A percentile compares a stretch with the other conserved stretches of the same genome.
phyloP scores from a whole-genome alignment of 352 stramenopile species.

The Thalassiosira livingstoniorum region DNA sequence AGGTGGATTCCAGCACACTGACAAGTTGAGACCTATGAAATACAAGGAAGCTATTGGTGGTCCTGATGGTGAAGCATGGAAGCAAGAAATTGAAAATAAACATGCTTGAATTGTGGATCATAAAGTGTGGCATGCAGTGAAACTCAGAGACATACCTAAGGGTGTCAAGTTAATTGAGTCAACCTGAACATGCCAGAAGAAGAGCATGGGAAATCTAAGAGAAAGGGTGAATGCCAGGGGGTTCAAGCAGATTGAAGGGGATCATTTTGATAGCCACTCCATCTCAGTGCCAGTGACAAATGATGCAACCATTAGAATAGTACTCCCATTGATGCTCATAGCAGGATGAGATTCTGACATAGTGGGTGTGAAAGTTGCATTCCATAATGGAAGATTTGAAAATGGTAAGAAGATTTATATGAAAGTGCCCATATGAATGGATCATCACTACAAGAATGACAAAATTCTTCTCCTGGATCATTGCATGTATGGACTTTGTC shows the following conservation, averaged over 20 bases:
- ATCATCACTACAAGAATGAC: too few relatives aligned
- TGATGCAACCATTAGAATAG: neutral
- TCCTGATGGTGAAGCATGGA: conserved; percentile 25
- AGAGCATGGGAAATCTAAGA: conserved; percentile 27
- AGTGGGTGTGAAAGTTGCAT: neutral
- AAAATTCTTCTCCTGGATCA: too few relatives aligned
- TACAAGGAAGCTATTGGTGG: conserved; percentile 29
- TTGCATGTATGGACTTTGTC: too few relatives aligned
- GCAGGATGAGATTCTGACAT: neutral
- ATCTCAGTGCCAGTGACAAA: neutral
- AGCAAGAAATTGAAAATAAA: conserved; percentile 27
- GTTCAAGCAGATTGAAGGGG: conserved; percentile 38
- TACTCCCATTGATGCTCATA: neutral
- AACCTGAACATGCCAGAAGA: conserved; percentile 51
- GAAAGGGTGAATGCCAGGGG: conserved; percentile 33
- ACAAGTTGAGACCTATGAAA: conserved; percentile 35
- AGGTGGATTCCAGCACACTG: conserved; percentile 38
- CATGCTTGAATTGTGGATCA: conserved; percentile 24
- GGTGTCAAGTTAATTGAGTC: conserved; percentile 28
- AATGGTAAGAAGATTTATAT: neutral
- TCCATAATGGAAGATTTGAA: neutral
- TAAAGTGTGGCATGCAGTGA: conserved; percentile 12
- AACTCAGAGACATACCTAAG: neutral
- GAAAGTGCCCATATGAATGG: too few relatives aligned
- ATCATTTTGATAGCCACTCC: conserved; percentile 26